Percentiles rank a stretch among this genome's conserved stretches.
Evolutionary conservation across 2,329 filamentous ascomycete species (phyloP).

Genomic region (Xylaria sp.): DNA sequence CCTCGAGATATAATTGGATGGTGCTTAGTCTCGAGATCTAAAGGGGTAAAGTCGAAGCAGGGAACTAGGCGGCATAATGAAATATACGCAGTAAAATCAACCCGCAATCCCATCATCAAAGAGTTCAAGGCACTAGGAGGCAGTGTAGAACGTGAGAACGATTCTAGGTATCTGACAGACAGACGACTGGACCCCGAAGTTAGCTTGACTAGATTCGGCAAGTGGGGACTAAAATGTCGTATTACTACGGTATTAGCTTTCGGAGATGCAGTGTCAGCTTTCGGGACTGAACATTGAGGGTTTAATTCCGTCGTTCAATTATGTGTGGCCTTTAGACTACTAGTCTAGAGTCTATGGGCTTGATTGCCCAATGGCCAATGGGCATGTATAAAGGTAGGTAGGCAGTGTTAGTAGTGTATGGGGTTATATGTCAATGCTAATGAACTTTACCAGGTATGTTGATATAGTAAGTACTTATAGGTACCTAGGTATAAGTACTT

Average conservation of each 20-base stretch:
- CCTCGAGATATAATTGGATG: constrained; percentile 8
- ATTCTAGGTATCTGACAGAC: neutral
- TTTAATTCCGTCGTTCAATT: constrained; percentile 1
- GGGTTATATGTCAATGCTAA: too few species aligned
- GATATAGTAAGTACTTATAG: too few species aligned
- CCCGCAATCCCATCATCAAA: neutral
- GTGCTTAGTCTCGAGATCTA: neutral
- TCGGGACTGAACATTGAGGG: neutral
- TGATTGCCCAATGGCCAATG: too few species aligned
- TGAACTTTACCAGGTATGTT: too few species aligned
- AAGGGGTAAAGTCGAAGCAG: neutral
- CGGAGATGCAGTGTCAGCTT: constrained; percentile 8
- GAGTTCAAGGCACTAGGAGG: neutral
- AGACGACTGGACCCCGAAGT: neutral
- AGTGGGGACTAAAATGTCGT: neutral
- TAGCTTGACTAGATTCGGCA: neutral
- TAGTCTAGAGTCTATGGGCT: too few species aligned
- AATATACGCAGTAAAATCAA: neutral
- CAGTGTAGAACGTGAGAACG: neutral
- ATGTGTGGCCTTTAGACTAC: too few species aligned
- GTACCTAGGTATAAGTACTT: too few species aligned
- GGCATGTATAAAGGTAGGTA: too few species aligned
- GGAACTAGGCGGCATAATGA: neutral
- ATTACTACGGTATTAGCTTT: neutral
- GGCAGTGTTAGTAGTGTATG: too few species aligned